These are phyloP conservation scores for Aspergillus japonicus DNA, from an alignment of 2,329 filamentous ascomycete genomes.

Conservation along the genomic window DNA sequence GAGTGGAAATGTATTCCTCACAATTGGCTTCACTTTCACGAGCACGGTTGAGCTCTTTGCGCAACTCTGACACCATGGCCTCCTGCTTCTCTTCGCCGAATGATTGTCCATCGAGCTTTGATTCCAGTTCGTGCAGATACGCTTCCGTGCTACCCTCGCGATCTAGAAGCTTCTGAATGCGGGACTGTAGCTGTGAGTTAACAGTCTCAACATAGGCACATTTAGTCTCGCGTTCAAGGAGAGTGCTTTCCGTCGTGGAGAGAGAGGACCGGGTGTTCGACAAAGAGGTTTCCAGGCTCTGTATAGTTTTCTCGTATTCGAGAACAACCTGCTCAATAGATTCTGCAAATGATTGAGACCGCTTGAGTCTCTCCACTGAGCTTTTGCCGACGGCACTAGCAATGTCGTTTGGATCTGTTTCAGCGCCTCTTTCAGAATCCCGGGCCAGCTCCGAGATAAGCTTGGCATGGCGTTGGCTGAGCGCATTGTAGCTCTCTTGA, in stretches of 20 bases:
- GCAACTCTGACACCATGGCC: conserved; percentile 78
- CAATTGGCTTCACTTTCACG: conserved; percentile 86
- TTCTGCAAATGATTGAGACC: conserved; percentile 93
- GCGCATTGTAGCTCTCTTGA: conserved; percentile 89
- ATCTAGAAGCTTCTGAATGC: conserved; percentile 89
- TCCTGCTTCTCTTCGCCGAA: conserved; percentile 92
- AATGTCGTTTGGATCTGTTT: conserved; percentile 42
- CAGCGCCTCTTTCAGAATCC: conserved; percentile 62
- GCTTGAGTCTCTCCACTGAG: conserved; percentile 82
- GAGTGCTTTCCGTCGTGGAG: conserved; percentile 76
- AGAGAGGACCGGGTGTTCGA: conserved; percentile 83
- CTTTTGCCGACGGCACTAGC: conserved; percentile 67
- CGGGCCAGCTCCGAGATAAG: conserved; percentile 91
- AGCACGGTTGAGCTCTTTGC: conserved; percentile 84
- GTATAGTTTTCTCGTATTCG: conserved; percentile 98
- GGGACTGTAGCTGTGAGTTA: conserved; percentile 81
- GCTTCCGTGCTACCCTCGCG: conserved; percentile 88
- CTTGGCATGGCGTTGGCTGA: conserved; percentile 91
- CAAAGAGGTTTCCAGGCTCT: conserved; percentile 85
- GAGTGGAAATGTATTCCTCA: conserved; percentile 95
- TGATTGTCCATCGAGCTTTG: conserved; percentile 84
- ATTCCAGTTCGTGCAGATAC: conserved; percentile 88
- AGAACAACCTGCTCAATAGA: conserved; percentile 94
- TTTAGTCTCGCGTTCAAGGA: conserved; percentile 91
- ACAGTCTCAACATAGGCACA: conserved; percentile 91